Evolutionary conservation across 257 asterid species (phyloP), one percentile per base, ranked within the genome.

Genomic region (Jacaranda copaia): DNA sequence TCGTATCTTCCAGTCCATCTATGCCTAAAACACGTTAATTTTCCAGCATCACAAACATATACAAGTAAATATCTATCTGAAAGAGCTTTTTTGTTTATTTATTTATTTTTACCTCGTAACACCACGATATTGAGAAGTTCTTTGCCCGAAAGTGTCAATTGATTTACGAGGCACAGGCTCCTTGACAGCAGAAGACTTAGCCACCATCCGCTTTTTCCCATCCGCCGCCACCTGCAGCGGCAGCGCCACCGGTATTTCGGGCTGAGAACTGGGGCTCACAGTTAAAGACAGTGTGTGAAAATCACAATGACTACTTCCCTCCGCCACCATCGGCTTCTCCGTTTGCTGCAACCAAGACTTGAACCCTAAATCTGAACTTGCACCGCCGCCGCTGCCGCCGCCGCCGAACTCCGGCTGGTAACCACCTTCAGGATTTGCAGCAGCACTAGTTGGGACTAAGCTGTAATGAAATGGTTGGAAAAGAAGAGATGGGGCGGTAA

Each of bases 1-100:
- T 92, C 97, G 74, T 92, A 90, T 79, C 97, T 89, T 70, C 97
- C 96, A 5, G 97, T 92, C 97, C 97, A 92, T 68, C 96, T 75
- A 84, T 92, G 97, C 80, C 97, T 92, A 76, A 49, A 64, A 18
- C 2, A 20, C 13, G 59, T 43, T 3, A 32, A 20, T 11, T 39
- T 42, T 12, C 55, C 10, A n/a, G 40, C 38, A 65, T 20, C 32
- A 7, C 10, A 16, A 59, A 35, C 10, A 45, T 68, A 53, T 45
- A 32, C 5, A 18, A 20, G 15, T 38, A 3, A 20, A 36, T 49
- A 45, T 10, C 0, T n/a, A 45, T 19, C 55, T 43, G 0, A 49
- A 7, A 0, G 16, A 57, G 32, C 32, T 36, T 2, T 35, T 3
- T 6, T 57, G 19, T 42, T 19, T 36, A 4, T 20, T 14, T 6